Base-by-base conservation (phyloP, 352 stramenopile species). In the Plasmopara halstedii region DNA sequence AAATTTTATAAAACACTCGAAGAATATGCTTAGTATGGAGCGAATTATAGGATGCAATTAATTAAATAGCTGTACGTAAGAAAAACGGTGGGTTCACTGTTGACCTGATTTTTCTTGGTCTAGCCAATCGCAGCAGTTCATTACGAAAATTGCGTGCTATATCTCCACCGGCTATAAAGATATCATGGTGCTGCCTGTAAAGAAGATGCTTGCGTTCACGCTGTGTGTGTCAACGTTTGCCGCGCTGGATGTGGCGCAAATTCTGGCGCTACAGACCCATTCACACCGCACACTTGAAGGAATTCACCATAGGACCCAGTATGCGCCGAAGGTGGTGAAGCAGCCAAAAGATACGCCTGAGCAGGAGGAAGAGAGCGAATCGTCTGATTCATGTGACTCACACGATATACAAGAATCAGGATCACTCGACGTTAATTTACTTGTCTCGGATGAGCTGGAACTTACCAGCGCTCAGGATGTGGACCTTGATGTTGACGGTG, bases 111-210 rank as follows among this genome's bases (percentile, higher is more conserved):
- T 53, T 58, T 58, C 31, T 27, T 32, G 11, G 13, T 19, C 21
- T 40, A 8, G 19, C 36, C 11, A 23, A 38, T 29, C 14, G 37
- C 36, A 45, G n/a, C 37, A 18, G 20, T 29, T 50, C 37, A 59
- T 46, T 55, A 50, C 15, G 36, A 22, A 38, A 60, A 42, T 55
- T 60, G 52, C 52, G 23, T 45, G 23, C 38, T 46, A 46, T 39
- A 35, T n/a, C n/a, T n/a, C n/a, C n/a, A n/a, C n/a, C n/a, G n/a
- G n/a, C n/a, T n/a, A n/a, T n/a, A n/a, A 46, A 52, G 29, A 59
- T 22, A 43, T 10, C 25, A 70, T 67, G 61, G 58, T 71, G 38
- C 42, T 71, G 26, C 64, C 62, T 42, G 46, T 65, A 33, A 65
- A 66, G 46, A 68, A 64, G 43, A 65, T 53, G n/a, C 19, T 72